Percentiles rank a stretch among this genome's conserved stretches.
Evolutionary conservation across 805 yeast genomes (phyloP).

Genomic region (Candida wancherniae): DNA sequence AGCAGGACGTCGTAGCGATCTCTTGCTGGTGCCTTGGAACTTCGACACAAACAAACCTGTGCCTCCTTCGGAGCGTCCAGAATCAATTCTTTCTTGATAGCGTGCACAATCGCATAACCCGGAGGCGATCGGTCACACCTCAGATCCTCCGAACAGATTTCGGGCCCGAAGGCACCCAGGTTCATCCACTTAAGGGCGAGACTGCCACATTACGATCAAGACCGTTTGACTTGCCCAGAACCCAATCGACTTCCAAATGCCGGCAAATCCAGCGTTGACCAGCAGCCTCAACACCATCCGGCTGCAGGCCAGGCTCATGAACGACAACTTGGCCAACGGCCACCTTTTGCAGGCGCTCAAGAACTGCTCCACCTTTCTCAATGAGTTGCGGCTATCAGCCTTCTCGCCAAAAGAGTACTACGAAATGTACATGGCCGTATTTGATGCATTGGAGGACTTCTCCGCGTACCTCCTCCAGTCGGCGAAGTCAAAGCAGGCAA

Average conservation of each 20-base stretch:
- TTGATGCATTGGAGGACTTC: conserved; percentile 72
- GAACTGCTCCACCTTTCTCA: conserved; percentile 76
- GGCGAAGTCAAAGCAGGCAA: conserved; percentile 57
- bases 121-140: no score
- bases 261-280: conserved; percentile 8
- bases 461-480: conserved; percentile 60
- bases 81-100: no score
- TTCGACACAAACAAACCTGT: no score
- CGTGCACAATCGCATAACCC: no score
- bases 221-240: no score
- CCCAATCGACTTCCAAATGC: conserved; percentile 6
- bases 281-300: conserved; percentile 42
- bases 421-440: conserved; percentile 79
- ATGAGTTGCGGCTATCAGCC: conserved; percentile 71
- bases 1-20: no score
- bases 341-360: conserved; percentile 83
- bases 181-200: no score
- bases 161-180: no score
- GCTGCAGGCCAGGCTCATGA: conserved; percentile 73
- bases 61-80: no score
- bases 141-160: no score
- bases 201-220: no score
- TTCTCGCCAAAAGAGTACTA: conserved; percentile 89
- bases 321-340: conserved; percentile 59
- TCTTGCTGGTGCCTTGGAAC: no score